These are phyloP conservation scores for Hypomontagnella monticulosa DNA, from an alignment of 495 filamentous ascomycete species.

Conservation along the genomic window DNA sequence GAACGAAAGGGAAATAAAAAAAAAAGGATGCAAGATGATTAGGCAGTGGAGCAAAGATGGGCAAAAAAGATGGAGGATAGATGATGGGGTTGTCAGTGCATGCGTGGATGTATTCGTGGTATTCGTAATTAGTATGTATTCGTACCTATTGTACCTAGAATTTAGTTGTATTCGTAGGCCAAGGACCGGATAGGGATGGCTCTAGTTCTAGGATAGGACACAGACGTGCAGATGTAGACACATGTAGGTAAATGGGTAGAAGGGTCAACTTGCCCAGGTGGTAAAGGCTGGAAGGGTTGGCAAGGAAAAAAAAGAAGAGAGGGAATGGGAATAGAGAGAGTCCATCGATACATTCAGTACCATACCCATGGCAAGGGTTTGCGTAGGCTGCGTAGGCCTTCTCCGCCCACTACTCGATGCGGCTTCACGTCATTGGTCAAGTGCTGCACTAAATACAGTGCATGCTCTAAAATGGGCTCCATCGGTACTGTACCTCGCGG, in stretches of 20 bases:
- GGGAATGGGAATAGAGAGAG: conserved; percentile 12
- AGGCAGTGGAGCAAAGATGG: conserved; percentile 24
- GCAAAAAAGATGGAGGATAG: too few species aligned
- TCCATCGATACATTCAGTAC: too few species aligned
- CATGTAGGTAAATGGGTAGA: conserved; percentile 2
- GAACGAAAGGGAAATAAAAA: neutral
- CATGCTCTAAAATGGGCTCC: neutral
- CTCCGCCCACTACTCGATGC: conserved; percentile 28
- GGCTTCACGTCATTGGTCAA: conserved; percentile 25
- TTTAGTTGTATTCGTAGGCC: conserved; percentile 25
- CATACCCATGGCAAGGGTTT: conserved; percentile 25
- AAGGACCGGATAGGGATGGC: conserved; percentile 23
- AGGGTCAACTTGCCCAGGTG: too few species aligned
- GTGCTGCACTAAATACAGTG: conserved; percentile 27
- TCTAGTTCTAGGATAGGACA: conserved; percentile 6
- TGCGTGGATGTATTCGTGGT: conserved; percentile 10
- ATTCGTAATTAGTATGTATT: conserved; percentile 15
- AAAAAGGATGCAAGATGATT: conserved; percentile 8
- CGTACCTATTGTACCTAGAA: neutral
- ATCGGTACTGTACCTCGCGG: conserved; percentile 39
- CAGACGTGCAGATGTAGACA: neutral
- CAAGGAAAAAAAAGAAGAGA: conserved; percentile 11
- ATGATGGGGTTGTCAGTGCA: neutral
- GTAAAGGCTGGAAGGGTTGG: conserved; percentile 17
- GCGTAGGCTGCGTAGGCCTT: conserved; percentile 42